Evolutionary conservation across 2,329 filamentous ascomycete genomes (phyloP), one percentile per base, ranked within the genome.

Genomic region (Microdochium trichocladiopsis): DNA sequence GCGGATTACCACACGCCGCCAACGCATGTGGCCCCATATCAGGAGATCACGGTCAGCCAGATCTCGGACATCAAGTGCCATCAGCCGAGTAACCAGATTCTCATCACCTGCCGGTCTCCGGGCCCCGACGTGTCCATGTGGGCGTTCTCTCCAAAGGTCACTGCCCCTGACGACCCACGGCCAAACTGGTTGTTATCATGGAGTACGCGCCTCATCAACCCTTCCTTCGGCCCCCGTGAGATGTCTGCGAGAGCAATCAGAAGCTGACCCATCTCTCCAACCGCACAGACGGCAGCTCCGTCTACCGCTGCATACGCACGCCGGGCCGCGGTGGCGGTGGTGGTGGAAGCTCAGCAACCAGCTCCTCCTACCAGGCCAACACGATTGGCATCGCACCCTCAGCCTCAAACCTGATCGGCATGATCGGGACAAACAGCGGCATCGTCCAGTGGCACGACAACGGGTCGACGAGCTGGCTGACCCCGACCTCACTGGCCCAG

Each of bases 11-110:
- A 45, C 24, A 28, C 51, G n/a, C 50, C 53, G 9, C 23, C 47
- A 22, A 22, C 51, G 1, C 36, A 37, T 2, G 53, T 57, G 22
- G 48, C 31, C 25, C 45, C 62, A 49, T 51, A 61, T 59, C 2
- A 47, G 14, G 72, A 75, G 56, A 62, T 69, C 61, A 59, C 61
- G n/a, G 64, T 66, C 14, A 63, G 64, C 6, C 64, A 72, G 43
- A 67, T 76, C 50, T 74, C 74, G 9, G 75, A 74, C 4, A 72
- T 82, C 56, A 69, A 71, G 52, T 79, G 76, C 51, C 73, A 78
- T 51, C 58, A 63, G 4, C 63, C 70, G 4, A 71, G 71, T 1
- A 64, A 71, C 52, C 69, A 62, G 37, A 60, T 79, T 3, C 61
- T 79, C 4, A 51, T 77, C 25, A 72, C 75, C 4, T 72, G 73